Conservation (phyloP, 2,329 filamentous ascomycete genomes). For the Talaromyces sp. region DNA sequence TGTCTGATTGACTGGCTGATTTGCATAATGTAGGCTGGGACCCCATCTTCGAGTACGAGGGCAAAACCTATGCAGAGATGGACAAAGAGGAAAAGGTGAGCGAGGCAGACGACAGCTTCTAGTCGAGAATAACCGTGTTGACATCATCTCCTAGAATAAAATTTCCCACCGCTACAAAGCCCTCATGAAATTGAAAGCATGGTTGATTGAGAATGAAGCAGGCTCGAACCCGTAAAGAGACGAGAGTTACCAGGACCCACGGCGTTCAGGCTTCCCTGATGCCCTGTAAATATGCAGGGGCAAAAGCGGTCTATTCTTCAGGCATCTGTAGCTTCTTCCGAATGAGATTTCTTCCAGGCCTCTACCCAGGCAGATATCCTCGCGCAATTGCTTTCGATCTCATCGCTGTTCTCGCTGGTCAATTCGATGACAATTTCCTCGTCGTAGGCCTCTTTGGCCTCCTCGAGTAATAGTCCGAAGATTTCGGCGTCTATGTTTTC, state of each 20-base stretch:
- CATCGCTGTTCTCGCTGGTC: conserved; percentile 73
- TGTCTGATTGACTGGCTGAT: background rate
- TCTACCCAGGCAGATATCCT: conserved; percentile 78
- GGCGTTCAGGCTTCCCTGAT: background rate
- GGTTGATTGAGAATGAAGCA: conserved; percentile 59
- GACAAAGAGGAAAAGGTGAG: conserved; percentile 80
- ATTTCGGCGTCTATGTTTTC: conserved; percentile 98
- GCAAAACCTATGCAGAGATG: conserved; percentile 95
- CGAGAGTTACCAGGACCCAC: background rate
- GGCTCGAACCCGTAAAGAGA: background rate
- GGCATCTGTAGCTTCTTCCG: conserved; percentile 5
- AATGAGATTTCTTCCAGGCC: conserved; percentile 68
- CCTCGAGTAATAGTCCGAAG: conserved; percentile 89
- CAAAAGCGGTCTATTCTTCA: background rate
- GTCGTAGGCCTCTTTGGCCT: conserved; percentile 83
- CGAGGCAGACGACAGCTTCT: background rate
- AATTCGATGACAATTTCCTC: conserved; percentile 87
- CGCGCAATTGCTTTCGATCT: conserved; percentile 86
- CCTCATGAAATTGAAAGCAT: conserved; percentile 79
- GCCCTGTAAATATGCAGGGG: background rate
- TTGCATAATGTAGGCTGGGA: conserved; percentile 72
- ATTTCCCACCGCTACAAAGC: conserved; percentile 89
- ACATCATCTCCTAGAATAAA: conserved; percentile 58
- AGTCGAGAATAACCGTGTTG: background rate
- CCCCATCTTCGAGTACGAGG: conserved; percentile 89